Evolutionary conservation across 495 filamentous ascomycete genomes (phyloP).

Genomic region (Daldinia bambusicola): DNA sequence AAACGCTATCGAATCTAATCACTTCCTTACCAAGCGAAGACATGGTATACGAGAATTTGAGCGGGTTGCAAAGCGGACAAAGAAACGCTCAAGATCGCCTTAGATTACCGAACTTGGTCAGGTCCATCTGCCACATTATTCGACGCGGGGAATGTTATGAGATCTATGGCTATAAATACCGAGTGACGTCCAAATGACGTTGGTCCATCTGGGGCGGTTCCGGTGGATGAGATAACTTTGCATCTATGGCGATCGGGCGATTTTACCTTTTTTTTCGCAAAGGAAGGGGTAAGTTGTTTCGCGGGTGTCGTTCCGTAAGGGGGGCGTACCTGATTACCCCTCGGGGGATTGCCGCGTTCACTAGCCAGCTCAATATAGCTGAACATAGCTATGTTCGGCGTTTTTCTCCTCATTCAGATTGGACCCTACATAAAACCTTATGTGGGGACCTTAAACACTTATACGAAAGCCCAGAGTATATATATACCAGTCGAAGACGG

Average conservation of each 20-base stretch:
- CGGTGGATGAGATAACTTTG: conserved; percentile 4
- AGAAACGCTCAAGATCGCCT: conserved; percentile 21
- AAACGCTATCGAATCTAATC: neutral
- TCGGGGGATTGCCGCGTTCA: conserved; percentile 27
- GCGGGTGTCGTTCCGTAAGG: conserved; percentile 18
- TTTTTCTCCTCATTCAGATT: conserved; percentile 38
- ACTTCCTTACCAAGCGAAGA: neutral
- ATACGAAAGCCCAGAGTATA: conserved; percentile 30
- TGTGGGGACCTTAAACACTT: conserved; percentile 34
- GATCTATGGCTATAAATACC: conserved; percentile 18
- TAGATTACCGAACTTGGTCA: conserved; percentile 26
- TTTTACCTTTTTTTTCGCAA: conserved; percentile 33
- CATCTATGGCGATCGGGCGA: conserved; percentile 19
- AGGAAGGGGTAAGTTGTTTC: conserved; percentile 7
- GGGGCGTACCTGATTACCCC: conserved; percentile 19
- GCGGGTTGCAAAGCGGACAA: neutral
- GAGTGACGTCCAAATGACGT: conserved; percentile 29
- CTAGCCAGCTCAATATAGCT: conserved; percentile 19
- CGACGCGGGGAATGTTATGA: conserved; percentile 17
- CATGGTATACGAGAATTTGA: conserved; percentile 8
- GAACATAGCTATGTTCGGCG: conserved; percentile 40
- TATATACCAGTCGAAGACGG: conserved; percentile 11
- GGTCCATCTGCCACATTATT: conserved; percentile 5
- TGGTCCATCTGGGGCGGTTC: neutral
- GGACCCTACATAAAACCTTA: conserved; percentile 13